Evolutionary conservation across 1,139 yeast species (phyloP).

Genomic region (Saccharomyces hybrid): DNA sequence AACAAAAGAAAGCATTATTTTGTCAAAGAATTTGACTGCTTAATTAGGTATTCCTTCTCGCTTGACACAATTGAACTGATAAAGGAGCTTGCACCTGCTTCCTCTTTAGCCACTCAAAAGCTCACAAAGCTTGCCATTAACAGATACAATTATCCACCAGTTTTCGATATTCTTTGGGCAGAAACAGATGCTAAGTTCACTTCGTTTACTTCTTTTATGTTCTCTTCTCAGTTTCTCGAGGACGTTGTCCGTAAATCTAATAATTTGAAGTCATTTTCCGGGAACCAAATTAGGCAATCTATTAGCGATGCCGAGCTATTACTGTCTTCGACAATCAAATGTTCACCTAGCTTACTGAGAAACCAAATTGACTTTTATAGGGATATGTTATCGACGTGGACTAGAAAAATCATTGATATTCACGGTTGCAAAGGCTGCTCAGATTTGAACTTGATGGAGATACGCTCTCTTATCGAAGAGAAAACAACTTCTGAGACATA

Average conservation of each 20-base stretch:
- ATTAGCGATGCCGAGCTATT: conserved; percentile 46
- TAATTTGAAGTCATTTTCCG: conserved; percentile 38
- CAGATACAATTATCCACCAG: conserved; percentile 41
- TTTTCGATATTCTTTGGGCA: conserved; percentile 49
- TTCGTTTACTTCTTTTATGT: conserved; percentile 38
- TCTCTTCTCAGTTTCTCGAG: conserved; percentile 40
- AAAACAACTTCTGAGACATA: background rate
- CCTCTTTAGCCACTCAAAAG: conserved; percentile 35
- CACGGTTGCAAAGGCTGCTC: background rate
- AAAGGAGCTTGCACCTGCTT: too few species aligned
- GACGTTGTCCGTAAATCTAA: conserved; percentile 36
- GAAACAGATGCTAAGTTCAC: conserved; percentile 28
- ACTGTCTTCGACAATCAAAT: conserved; percentile 36
- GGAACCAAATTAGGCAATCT: conserved; percentile 45
- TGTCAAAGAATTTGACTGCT: conserved; percentile 39
- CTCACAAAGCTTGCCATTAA: conserved; percentile 25
- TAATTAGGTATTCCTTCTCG: conserved; percentile 40
- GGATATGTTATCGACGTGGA: conserved; percentile 1
- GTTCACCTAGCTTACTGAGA: background rate
- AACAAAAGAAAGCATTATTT: conserved; percentile 48
- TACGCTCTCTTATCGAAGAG: background rate
- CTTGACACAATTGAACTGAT: conserved; percentile 13
- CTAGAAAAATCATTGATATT: background rate
- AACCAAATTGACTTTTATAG: background rate
- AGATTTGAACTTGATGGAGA: background rate